Evolutionary conservation across 805 yeast species (phyloP).

Genomic region (Metschnikowia borealis): DNA sequence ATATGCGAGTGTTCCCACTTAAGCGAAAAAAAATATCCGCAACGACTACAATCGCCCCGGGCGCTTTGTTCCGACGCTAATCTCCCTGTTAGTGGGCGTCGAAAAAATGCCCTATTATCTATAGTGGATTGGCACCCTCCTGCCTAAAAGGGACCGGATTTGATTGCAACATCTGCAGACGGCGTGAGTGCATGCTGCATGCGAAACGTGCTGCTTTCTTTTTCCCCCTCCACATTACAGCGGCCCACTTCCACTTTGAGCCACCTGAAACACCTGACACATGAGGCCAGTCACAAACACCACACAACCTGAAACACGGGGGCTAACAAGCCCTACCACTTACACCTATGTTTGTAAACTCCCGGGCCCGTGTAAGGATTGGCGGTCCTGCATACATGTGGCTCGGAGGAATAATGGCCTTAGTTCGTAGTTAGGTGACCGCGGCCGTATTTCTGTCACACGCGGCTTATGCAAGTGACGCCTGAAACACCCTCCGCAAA

Average conservation of each 20-base stretch:
- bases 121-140: no score
- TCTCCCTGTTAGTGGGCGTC: not conserved
- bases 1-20: constrained; percentile 1
- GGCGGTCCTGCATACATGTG: not conserved
- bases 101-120: not conserved
- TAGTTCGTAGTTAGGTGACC: not conserved
- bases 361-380: not conserved
- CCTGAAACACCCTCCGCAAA: not conserved
- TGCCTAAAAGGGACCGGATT: not conserved
- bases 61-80: no score
- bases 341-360: no score
- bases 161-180: constrained; percentile 1
- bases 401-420: not conserved
- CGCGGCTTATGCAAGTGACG: constrained; percentile 3
- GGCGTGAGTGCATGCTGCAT: not conserved
- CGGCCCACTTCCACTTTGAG: not conserved
- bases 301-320: no score
- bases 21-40: not conserved
- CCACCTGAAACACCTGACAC: not conserved
- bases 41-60: not conserved
- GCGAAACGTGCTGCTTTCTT: not conserved
- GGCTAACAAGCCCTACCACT: no score
- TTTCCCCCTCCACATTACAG: not conserved
- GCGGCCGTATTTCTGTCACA: not conserved
- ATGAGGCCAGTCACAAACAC: not conserved